These are phyloP conservation scores for Populus alba DNA, from an alignment of 345 rosid species.

Conservation along the genomic window DNA sequence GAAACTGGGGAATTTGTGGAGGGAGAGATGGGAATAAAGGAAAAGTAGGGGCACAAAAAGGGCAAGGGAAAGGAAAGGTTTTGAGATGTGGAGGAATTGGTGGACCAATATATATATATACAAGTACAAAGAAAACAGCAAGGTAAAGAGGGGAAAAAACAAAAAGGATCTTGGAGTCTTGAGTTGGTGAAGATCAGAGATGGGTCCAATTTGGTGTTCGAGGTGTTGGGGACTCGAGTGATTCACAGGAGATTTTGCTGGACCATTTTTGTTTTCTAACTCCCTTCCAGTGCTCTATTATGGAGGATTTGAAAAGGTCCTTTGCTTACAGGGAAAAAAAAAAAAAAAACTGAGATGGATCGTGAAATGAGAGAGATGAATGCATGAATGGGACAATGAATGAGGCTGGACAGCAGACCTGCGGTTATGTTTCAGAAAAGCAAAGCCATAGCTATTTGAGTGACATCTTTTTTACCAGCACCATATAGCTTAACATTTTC, in stretches of 20 bases:
- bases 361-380: conserved; percentile 16
- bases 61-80: conserved; percentile 4
- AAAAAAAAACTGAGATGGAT: background rate
- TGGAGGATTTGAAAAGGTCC: conserved; percentile 14
- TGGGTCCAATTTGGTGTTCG: conserved; percentile 26
- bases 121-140: conserved; percentile 30
- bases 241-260: conserved; percentile 34
- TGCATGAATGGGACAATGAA: conserved; percentile 18
- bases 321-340: conserved; percentile 5
- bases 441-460: conserved; percentile 4
- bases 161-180: conserved; percentile 23
- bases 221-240: conserved; percentile 22
- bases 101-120: background rate
- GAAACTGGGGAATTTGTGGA: conserved; percentile 3
- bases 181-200: conserved; percentile 27
- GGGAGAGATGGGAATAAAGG: conserved; percentile 12
- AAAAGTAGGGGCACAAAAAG: conserved; percentile 1
- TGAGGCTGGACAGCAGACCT: conserved; percentile 11
- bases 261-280: background rate
- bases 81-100: background rate
- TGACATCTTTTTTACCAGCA: background rate
- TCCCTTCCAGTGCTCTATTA: conserved; percentile 3
- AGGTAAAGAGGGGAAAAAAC: conserved; percentile 6
- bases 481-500: background rate
- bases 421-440: background rate